Base-by-base conservation (phyloP, 805 yeast genomes). In the Yarrowia yakushimensis region DNA sequence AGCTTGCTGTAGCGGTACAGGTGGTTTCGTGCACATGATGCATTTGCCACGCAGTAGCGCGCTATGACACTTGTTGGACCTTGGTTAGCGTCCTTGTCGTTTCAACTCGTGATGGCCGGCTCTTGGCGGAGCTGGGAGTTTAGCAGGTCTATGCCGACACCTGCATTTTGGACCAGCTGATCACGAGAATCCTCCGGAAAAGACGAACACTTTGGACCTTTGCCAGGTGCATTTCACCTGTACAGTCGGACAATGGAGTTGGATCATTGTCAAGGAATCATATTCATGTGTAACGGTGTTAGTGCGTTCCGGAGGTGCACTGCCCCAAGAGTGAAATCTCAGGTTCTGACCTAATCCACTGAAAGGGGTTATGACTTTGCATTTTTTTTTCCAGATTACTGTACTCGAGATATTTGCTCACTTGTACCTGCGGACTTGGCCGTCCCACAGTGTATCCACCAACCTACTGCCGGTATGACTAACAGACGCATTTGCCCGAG, bases 111-210 rank as follows among this genome's bases (percentile, higher is more conserved):
- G 33, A 43, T 43, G 48, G 27, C 10, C 31, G 48, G 48, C 48
- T 43, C 48, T 43, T 43, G 48, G 33, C 48, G 48, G 48, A 36
- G 33, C 46, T 25, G 46, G 13, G 46, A 15, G 18, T n/a, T n/a
- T 22, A 27, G 31, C 11, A n/a, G 33, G 11, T 17, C 33, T n/a
- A 41, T 27, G 48, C 33, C 48, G 33, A 43, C 9, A 43, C 48
- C 33, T 43, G 33, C 31, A 25, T 43, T 11, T 25, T 9, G 11
- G 33, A 43, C 48, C 25, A 11, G 48, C 31, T 42, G 33, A 43
- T 43, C 48, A 27, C 48, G 48, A 43, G 48, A 43, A 43, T 25
- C 31, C 7, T 5, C 41, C 33, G 48, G 48, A 27, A n/a, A n/a
- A n/a, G 48, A 6, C 33, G 48, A 23, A 43, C 22, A 43, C 33